Evolutionary conservation across 1,139 yeast species (phyloP).

Genomic region (Zygosaccharomyces pseudobailii): DNA sequence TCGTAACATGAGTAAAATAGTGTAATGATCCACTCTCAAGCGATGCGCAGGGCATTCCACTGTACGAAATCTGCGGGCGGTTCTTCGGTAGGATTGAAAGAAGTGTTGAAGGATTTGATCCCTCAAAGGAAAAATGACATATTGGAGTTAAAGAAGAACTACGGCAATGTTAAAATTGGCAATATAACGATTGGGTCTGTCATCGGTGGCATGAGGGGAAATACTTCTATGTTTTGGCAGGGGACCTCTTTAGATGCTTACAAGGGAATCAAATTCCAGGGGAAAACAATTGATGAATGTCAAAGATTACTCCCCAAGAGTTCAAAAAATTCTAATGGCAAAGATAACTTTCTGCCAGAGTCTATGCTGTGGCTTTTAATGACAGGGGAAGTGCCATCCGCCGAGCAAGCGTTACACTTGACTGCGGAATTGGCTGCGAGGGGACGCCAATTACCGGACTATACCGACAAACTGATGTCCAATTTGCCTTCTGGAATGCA

Average conservation of each 20-base stretch:
- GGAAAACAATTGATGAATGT: conserved; percentile 48
- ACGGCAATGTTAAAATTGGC: conserved; percentile 36
- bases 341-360: conserved; percentile 68
- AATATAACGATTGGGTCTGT: conserved; percentile 43
- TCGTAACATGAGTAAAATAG: too few relatives aligned
- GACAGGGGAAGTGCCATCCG: conserved; percentile 86
- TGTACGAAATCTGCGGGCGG: neutral
- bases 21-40: neutral
- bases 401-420: conserved; percentile 66
- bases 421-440: conserved; percentile 82
- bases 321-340: conserved; percentile 31
- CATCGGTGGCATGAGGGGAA: conserved; percentile 55
- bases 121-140: conserved; percentile 41
- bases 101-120: conserved; percentile 38
- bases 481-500: conserved; percentile 81
- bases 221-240: conserved; percentile 49
- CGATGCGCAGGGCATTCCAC: conserved; percentile 5
- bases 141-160: conserved; percentile 37
- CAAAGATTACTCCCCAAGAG: conserved; percentile 43
- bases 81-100: conserved; percentile 30
- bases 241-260: conserved; percentile 50
- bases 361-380: conserved; percentile 88
- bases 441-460: conserved; percentile 72
- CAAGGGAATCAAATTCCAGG: conserved; percentile 53
- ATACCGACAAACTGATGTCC: conserved; percentile 77